Base-by-base conservation (phyloP, 805 yeast genomes). In the Lachancea kluyveri region DNA sequence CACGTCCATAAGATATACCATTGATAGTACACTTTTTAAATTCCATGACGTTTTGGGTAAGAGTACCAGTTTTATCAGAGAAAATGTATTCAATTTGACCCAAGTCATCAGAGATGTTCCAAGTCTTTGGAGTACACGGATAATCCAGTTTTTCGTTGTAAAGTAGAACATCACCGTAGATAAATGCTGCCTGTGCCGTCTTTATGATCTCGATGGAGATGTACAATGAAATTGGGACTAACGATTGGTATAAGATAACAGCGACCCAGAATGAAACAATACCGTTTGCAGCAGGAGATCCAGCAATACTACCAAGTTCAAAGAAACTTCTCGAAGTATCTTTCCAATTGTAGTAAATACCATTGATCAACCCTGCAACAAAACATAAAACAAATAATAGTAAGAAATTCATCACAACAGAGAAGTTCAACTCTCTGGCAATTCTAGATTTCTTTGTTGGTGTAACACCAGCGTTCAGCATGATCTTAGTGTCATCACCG, bases 11-110 rank as follows among this genome's bases (percentile, higher is more conserved):
- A 10, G 77, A 65, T 13, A 67, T 62, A 28, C 92, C 92, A 48
- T 74, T 74, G 32, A 83, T 76, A 3, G 92, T 75, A 55, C 86
- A 77, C 52, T 82, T 83, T 45, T 81, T 83, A 57, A 79, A 82
- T 51, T 83, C 92, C 94, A 83, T 83, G 17, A 82, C 74, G 50
- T 82, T 82, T 52, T 82, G 92, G 1, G 94, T 82, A 46, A 82
- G 59, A 1, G 94, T 82, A 40, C 94, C 94, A 1, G 94, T 82
- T 52, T 82, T 82, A 59, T 82, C 94, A 59, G 86, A 77, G 55
- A 83, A 83, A 29, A 83, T 74, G 51, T 83, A 83, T 52, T 83
- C 94, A 42, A 83, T 78, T 55, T 83, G 94, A 19, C 94, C 94
- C 46, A 83, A 62, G 57, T 83, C 94, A 64, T 83, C 94, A 3